Base-by-base conservation (phyloP, 768 basidiomycete species). In the Lactarius deliciosus region DNA sequence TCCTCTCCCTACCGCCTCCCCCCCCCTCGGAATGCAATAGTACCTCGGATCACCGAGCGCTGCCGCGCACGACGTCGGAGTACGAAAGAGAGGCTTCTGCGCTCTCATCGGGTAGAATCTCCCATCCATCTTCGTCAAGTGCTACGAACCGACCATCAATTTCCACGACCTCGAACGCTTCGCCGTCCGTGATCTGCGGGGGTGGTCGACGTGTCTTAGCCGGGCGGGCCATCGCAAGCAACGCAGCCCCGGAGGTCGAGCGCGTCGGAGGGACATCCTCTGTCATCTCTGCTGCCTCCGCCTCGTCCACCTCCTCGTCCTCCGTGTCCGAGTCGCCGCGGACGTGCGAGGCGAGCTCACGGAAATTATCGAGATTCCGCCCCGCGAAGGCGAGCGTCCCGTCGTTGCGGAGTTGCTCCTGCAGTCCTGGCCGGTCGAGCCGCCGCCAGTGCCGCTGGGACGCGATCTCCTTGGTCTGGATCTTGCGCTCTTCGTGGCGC, bases 81-180 rank as follows among this genome's bases (percentile, higher is more conserved):
- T 68, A 68, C 41, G 60, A 32, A 47, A 40, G 5, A 8, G 41
- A 63, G 18, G 7, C 53, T 54, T 50, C 57, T 5, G 53, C 53
- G n/a, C 38, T 55, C 54, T 68, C 63, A 18, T 68, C 58, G 10
- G 66, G 62, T 20, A 68, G 63, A 3, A 68, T 64, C 36, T 68
- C 66, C 66, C 66, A 68, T 1, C 66, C 66, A 10, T 64, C 66
- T 40, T 68, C 66, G 28, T 68, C 66, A 40, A 68, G 62, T 30
- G 63, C 58, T 25, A 68, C 66, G 53, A 68, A 15, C n/a, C 54
- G 58, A 6, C 66, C 66, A 34, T 64, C 62, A 30, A 68, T 22
- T 54, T 68, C 66, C 15, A 68, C 66, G 16, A 68, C 3, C n/a
- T 68, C 66, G 22, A 68, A 68, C 32, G 7, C 18, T 41, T 68